Evolutionary conservation across 106 monocot species (phyloP), one percentile per base, ranked within the genome.

Genomic region (Chionographis japonica): DNA sequence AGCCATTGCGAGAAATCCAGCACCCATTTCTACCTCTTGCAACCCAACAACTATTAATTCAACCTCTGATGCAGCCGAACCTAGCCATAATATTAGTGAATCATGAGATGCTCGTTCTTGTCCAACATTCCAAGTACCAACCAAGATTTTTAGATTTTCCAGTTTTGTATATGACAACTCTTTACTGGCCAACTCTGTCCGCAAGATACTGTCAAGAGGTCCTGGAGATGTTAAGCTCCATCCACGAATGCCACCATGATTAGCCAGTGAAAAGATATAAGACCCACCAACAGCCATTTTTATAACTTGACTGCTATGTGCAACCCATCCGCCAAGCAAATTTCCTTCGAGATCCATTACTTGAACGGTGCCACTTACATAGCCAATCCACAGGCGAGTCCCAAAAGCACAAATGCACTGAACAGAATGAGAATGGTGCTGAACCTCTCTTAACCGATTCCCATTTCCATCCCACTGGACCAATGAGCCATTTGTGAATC

Each of bases 11-110:
- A 95, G 91, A 75, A 86, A 83, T 20, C 95, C 95, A 74, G 95
- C 95, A 70, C 95, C 95, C 95, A 95, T 95, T 71, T 95, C 95
- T 56, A 95, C 88, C 76, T 95, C 95, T 71, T 98, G 97, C 64
- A 92, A 81, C 8, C 97, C 97, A 72, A 98, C 84, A 63, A 98
- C 85, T 14, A 98, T 87, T 37, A 98, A 68, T 38, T 77, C 88
- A 68, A 90, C 89, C 64, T 85, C 92, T 62, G 82, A 79, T 61
- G 84, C 89, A 42, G 77, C 71, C 67, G 77, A 67, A 56, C 87
- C 92, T 39, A 98, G 50, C 97, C 97, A 98, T 41, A 80, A 74
- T 77, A 87, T 79, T n/a, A 98, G 85, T 13, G 97, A 92, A 71
- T 98, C 97, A 75, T 73, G 78, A 62, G 83, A 78, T 63, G 97